Base-by-base conservation (phyloP, 1,284 basidiomycete genomes). In the Microbotryum silenes-acaulis region DNA sequence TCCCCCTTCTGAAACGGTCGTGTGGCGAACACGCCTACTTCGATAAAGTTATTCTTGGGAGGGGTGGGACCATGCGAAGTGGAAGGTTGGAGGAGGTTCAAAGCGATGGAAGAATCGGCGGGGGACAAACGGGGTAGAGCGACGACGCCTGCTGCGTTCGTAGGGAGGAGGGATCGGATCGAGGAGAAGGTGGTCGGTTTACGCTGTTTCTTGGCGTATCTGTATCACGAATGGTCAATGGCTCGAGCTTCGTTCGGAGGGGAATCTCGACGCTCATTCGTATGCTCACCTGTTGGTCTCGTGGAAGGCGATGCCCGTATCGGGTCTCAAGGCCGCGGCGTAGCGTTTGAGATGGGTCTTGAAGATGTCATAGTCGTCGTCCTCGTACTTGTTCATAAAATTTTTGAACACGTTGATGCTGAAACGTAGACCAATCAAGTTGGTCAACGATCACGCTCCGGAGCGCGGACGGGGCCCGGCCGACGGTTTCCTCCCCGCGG, bases 1-100 rank as follows among this genome's bases (percentile, higher is more conserved):
- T 83, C 79, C 62, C 88, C 87, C 44, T 84, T 81, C 50, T 81
- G 78, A 57, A 90, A 82, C 27, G 81, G 76, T 44, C 85, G 84
- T 29, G 89, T 90, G 18, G 91, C 90, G 62, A 92, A 80, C 45
- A 94, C 91, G 72, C 88, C 92, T 8, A 94, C 78, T 73, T 94
- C 91, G 42, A 88, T 65, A 47, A 61, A 57, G 3, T 27, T 59
- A 18, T 29, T 44, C 53, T 20, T 47, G 27, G 29, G 21, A 14
- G n/a, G 56, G 25, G 45, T 27, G 21, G n/a, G 29, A 37, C 55
- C 42, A 5, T 57, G 21, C 14, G 21, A 45, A 9, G 37, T n/a
- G n/a, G 20, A 23, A 18, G 21, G 25, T 21, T 20, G 31, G 51
- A 31, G 31, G 25, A 37, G 31, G n/a, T 23, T 27, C 37, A 42